A percentile compares a stretch with the other conserved stretches of the same genome.
Evolutionary conservation across 306 rosid species (phyloP).

Genomic region (Adenanthera pavonina): DNA sequence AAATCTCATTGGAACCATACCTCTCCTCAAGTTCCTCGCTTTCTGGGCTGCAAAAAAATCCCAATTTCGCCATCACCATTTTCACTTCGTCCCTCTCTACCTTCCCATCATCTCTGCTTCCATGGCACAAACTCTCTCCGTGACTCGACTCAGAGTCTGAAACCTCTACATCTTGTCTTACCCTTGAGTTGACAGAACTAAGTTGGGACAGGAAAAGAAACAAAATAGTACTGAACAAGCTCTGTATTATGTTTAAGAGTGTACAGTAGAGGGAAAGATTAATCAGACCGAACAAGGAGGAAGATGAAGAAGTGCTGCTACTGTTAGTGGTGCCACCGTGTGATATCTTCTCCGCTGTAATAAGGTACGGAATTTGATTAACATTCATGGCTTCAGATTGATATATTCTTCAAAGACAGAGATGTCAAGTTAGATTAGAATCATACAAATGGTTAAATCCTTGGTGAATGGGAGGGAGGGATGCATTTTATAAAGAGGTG

Average conservation of each 20-base stretch:
- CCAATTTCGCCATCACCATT: slow-evolving; percentile 63
- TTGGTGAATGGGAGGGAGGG: not conserved
- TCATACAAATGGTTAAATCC: not conserved
- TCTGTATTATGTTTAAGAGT: not conserved
- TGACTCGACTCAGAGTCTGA: slow-evolving; percentile 33
- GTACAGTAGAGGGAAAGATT: slow-evolving; percentile 11
- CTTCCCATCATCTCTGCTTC: slow-evolving; percentile 42
- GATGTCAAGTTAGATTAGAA: slow-evolving; percentile 17
- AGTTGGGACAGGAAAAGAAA: slow-evolving; percentile 38
- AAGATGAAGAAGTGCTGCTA: not conserved
- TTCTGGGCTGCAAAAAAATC: slow-evolving; percentile 61
- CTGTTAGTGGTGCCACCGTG: not conserved
- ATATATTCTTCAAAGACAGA: not conserved
- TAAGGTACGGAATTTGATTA: slow-evolving; percentile 20
- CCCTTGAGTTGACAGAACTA: slow-evolving; percentile 31
- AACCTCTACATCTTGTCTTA: slow-evolving; percentile 17
- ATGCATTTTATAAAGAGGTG: slow-evolving; percentile 26
- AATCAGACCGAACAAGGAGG: slow-evolving; percentile 34
- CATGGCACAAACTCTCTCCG: slow-evolving; percentile 6
- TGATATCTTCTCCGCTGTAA: slow-evolving; percentile 43
- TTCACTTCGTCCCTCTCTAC: slow-evolving; percentile 62
- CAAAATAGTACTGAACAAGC: slow-evolving; percentile 32
- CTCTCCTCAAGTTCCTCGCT: slow-evolving; percentile 47
- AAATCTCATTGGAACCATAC: slow-evolving; percentile 49
- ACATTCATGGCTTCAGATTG: slow-evolving; percentile 11